phyloP scores from a whole-genome alignment of 1,139 yeast species.

The Sugiyamaella novakii region DNA sequence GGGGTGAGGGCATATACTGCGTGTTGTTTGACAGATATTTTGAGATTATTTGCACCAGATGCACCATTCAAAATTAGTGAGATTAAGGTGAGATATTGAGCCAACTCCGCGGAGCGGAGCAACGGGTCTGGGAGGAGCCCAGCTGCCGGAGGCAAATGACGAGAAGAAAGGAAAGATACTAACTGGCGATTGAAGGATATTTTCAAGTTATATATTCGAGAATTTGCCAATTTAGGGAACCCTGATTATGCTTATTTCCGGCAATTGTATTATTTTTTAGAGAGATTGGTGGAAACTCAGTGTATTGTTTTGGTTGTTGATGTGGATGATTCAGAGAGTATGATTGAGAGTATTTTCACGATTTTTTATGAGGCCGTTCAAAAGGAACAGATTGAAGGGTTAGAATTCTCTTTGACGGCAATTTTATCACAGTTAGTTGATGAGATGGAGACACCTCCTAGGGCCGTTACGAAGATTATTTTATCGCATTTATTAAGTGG shows the following conservation, averaged over 20 bases:
- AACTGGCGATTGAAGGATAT: slow-evolving; percentile 27
- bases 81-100: slow-evolving; percentile 51
- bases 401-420: slow-evolving; percentile 64
- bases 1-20: slow-evolving; percentile 76
- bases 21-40: slow-evolving; percentile 74
- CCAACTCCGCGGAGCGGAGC: not conserved
- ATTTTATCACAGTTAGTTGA: slow-evolving; percentile 75
- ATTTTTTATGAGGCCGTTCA: slow-evolving; percentile 60
- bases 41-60: slow-evolving; percentile 83
- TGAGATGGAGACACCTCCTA: slow-evolving; percentile 72
- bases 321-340: slow-evolving; percentile 59
- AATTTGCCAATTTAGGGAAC: slow-evolving; percentile 60
- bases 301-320: slow-evolving; percentile 80
- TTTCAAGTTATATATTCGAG: slow-evolving; percentile 53
- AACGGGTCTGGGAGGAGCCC: not conserved
- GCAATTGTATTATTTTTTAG: slow-evolving; percentile 68
- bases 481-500: slow-evolving; percentile 52
- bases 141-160: not conserved
- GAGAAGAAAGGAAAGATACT: not conserved
- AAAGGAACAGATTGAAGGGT: slow-evolving; percentile 36
- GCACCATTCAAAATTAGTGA: slow-evolving; percentile 79
- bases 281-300: slow-evolving; percentile 73
- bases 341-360: slow-evolving; percentile 60
- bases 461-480: slow-evolving; percentile 60
- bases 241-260: slow-evolving; percentile 64